A percentile compares a stretch with the other conserved stretches of the same genome.
phyloP scores from a whole-genome alignment of 2,329 filamentous ascomycete genomes.

The Exserohilum turcica region DNA sequence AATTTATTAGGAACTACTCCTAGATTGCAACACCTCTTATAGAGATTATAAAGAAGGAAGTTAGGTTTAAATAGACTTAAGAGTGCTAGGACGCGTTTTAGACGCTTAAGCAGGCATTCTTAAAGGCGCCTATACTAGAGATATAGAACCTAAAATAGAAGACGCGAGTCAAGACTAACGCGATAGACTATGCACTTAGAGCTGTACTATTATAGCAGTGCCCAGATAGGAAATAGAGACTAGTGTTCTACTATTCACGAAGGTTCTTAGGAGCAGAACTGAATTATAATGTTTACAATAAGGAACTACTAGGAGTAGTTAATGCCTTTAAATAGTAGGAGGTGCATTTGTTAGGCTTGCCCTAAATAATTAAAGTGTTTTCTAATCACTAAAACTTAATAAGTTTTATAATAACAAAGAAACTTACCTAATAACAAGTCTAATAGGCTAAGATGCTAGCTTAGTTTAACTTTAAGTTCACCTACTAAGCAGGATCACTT shows the following conservation, averaged over 20 bases:
- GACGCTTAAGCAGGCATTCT: slow-evolving; percentile 1
- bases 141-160: background rate
- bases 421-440: slow-evolving; percentile 3
- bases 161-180: slow-evolving; percentile 1
- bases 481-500: background rate
- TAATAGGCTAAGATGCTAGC: slow-evolving; percentile 2
- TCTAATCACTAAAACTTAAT: slow-evolving; percentile 19
- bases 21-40: background rate
- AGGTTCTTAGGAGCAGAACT: slow-evolving; percentile 7
- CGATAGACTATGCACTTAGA: background rate
- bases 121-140: background rate
- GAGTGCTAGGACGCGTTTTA: background rate
- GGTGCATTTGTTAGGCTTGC: too few relatives aligned
- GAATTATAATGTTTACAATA: slow-evolving; percentile 25
- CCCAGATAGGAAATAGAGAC: slow-evolving; percentile 19
- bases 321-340: too few relatives aligned
- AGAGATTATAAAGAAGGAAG: slow-evolving; percentile 1
- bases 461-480: slow-evolving; percentile 9
- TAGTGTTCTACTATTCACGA: slow-evolving; percentile 30
- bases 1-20: slow-evolving; percentile 2
- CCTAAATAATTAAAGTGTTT: slow-evolving; percentile 4
- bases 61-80: background rate
- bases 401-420: slow-evolving; percentile 7
- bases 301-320: background rate
- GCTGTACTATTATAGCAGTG: slow-evolving; percentile 1